Conservation (phyloP, 495 filamentous ascomycete species). For the Cairneyella variabilis region DNA sequence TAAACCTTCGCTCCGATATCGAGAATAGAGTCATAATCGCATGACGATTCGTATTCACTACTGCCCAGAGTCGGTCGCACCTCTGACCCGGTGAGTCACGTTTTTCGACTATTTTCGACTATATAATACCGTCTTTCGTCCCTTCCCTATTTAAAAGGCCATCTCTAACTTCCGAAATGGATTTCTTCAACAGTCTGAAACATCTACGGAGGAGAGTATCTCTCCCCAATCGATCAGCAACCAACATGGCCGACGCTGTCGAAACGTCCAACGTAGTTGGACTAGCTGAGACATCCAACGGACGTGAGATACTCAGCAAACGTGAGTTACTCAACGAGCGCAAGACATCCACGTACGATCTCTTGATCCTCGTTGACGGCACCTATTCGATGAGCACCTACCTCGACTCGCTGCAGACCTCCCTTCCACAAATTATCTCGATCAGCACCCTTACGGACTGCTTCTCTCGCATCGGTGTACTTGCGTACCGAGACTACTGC, state of each 20-base stretch:
- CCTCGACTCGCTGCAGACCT: constrained; percentile 33
- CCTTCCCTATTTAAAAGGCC: background rate
- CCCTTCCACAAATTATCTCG: constrained; percentile 41
- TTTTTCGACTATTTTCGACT: background rate
- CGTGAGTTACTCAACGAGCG: background rate
- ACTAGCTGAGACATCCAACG: too few relatives aligned
- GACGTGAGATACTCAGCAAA: background rate
- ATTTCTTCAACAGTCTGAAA: background rate
- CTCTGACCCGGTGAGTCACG: background rate
- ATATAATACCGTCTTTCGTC: background rate
- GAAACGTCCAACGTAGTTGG: too few relatives aligned
- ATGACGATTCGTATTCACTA: background rate
- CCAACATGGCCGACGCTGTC: too few relatives aligned
- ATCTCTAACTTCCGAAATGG: background rate
- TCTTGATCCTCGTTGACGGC: constrained; percentile 39
- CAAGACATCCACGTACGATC: constrained; percentile 28
- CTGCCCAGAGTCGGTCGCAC: background rate
- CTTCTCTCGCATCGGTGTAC: constrained; percentile 39
- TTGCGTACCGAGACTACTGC: constrained; percentile 44
- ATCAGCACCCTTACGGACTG: constrained; percentile 40
- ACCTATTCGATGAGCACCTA: constrained; percentile 40
- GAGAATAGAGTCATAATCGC: background rate
- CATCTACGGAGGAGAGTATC: background rate
- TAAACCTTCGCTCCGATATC: background rate
- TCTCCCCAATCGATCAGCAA: background rate